Evolutionary conservation across 352 stramenopile genomes (phyloP).

Genomic region (Globisporangium carolinianum): DNA sequence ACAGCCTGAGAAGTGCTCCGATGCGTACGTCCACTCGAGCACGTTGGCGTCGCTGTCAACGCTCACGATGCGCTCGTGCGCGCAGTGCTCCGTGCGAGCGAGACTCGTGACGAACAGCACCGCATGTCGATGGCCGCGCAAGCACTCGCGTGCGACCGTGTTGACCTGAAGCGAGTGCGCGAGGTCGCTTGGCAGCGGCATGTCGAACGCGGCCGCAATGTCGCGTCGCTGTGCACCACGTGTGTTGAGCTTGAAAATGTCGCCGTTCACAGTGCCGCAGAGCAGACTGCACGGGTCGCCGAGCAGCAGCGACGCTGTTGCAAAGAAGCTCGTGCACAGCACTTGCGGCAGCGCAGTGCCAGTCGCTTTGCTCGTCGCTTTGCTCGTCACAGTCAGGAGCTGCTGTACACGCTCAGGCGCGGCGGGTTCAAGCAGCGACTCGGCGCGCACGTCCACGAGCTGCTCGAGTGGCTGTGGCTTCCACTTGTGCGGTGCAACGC

Average conservation of each 20-base stretch:
- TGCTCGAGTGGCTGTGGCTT: slow-evolving; percentile 25
- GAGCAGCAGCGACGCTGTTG: slow-evolving; percentile 14
- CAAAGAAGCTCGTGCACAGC: slow-evolving; percentile 17
- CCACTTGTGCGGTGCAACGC: slow-evolving; percentile 19
- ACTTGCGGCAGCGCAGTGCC: neutral
- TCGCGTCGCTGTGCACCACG: neutral
- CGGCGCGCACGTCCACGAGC: slow-evolving; percentile 17
- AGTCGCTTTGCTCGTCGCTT: neutral
- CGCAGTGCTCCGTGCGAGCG: neutral
- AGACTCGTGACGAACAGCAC: slow-evolving; percentile 32
- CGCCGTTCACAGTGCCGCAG: slow-evolving; percentile 22
- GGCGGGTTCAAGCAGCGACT: slow-evolving; percentile 15
- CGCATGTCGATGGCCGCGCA: slow-evolving; percentile 23
- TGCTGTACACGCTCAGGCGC: slow-evolving; percentile 17
- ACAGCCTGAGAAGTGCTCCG: slow-evolving; percentile 27
- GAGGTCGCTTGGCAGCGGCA: slow-evolving; percentile 6
- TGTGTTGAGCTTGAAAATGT: slow-evolving; percentile 31
- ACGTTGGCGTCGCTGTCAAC: slow-evolving; percentile 30
- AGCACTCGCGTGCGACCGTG: slow-evolving; percentile 27
- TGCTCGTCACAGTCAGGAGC: slow-evolving; percentile 1
- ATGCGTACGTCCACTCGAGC: slow-evolving; percentile 34
- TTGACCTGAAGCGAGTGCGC: slow-evolving; percentile 5
- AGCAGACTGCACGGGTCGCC: slow-evolving; percentile 16
- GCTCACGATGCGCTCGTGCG: slow-evolving; percentile 21
- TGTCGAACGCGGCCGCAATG: slow-evolving; percentile 29